Conservation (phyloP, 257 asterid species). For the Craterostigma plantagineum region DNA sequence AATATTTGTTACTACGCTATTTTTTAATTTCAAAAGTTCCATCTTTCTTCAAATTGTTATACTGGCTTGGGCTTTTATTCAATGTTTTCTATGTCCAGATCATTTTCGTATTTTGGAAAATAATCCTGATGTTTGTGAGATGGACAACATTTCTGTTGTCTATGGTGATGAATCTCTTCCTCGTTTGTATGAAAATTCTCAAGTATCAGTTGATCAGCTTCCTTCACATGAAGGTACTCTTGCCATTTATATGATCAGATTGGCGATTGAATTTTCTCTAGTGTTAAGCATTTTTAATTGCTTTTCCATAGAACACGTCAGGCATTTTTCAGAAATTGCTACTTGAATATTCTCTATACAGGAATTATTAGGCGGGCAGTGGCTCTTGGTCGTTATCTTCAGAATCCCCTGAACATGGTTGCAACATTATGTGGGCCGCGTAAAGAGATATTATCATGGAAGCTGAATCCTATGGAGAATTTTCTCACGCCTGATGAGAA, state of each 20-base stretch:
- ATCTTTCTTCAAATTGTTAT: neutral
- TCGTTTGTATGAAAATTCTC: constrained; percentile 84
- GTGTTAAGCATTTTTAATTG: too few relatives aligned
- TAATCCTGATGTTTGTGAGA: constrained; percentile 88
- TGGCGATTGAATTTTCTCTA: too few relatives aligned
- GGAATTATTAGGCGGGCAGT: constrained; percentile 93
- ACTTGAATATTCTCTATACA: constrained; percentile 8
- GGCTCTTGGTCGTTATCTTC: constrained; percentile 88
- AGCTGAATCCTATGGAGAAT: constrained; percentile 62
- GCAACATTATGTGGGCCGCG: constrained; percentile 92
- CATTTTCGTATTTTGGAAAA: constrained; percentile 93
- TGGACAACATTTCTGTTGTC: constrained; percentile 79
- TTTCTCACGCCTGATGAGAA: constrained; percentile 94
- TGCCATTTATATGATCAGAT: neutral
- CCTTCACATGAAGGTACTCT: constrained; percentile 82
- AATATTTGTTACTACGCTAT: constrained; percentile 2
- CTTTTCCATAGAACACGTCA: too few relatives aligned
- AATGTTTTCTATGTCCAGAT: constrained; percentile 27
- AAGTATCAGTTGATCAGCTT: constrained; percentile 80
- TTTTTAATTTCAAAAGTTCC: constrained; percentile 1
- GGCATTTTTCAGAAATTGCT: neutral
- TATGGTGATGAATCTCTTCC: constrained; percentile 97
- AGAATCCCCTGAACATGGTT: constrained; percentile 83
- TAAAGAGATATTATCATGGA: constrained; percentile 89
- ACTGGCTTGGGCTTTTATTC: neutral